Base-by-base conservation (phyloP, 148 eudicot species). In the Euryodendron excelsum region DNA sequence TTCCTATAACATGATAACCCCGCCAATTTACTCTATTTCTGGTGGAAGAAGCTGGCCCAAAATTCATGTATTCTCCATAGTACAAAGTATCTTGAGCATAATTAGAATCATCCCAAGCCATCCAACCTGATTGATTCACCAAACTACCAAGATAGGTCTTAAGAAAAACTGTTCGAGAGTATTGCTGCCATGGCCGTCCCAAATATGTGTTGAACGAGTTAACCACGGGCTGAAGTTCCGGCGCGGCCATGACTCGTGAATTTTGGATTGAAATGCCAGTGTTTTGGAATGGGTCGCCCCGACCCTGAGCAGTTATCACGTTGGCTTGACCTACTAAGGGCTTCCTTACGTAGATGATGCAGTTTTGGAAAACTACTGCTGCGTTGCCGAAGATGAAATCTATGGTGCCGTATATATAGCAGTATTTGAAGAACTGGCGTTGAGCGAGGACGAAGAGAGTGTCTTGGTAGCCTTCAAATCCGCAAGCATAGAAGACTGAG, bases 231-330 rank as follows among this genome's bases (percentile, higher is more conserved):
- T 7, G 27, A 2, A 78, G 69, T 34, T 73, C 78, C 0, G 79
- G 79, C 0, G 81, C 79, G 0, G 90, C 68, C 72, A 81, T 9
- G 50, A 87, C 75, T 17, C 82, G 75, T 1, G 78, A 80, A 36
- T 72, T 41, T 3, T 87, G 89, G 76, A 87, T 87, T 0, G 87
- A 84, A 31, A 87, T 84, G 15, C 86, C 89, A 1, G 86, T 80
- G 58, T 84, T 87, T 67, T 84, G 89, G n/a, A 65, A 75, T 3
- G 82, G 87, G 37, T 82, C 87, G 20, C 27, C 81, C 34, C 89
- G 67, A 0, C 89, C 89, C 62, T 87, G 89, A 11, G 89, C 89
- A 1, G 89, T 85, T 36, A 88, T 74, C 15, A 78, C 79, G 69
- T 83, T 85, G 27, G 74, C 77, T 70, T 88, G 88, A 12, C 86